These are phyloP conservation scores for Alternaria gansuensis DNA, from an alignment of 2,329 filamentous ascomycete species.

Conservation along the genomic window DNA sequence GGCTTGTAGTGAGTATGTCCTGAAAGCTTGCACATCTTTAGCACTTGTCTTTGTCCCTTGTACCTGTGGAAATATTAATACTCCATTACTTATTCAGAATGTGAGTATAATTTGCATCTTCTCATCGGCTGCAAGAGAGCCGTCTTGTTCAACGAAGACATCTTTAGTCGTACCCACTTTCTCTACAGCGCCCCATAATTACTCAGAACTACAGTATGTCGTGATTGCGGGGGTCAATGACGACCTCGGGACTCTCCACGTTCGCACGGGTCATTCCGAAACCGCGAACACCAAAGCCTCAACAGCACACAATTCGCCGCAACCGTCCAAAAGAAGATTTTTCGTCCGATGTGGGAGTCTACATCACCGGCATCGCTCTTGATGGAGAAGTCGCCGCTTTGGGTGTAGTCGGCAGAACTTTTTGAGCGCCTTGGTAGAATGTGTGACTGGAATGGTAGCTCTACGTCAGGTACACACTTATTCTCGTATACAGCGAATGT, in stretches of 20 bases:
- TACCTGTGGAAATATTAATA: not conserved
- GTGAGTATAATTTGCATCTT: not conserved
- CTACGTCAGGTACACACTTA: not conserved
- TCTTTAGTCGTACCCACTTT: slow-evolving; percentile 17
- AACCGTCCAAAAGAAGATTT: slow-evolving; percentile 6
- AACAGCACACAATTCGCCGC: slow-evolving; percentile 2
- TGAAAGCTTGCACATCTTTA: not conserved
- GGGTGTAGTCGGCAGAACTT: slow-evolving; percentile 1
- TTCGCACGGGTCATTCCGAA: slow-evolving; percentile 5
- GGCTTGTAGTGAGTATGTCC: not conserved
- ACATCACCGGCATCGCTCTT: slow-evolving; percentile 6
- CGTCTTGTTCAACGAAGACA: slow-evolving; percentile 2
- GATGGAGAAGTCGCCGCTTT: not conserved
- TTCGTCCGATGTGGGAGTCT: slow-evolving; percentile 4
- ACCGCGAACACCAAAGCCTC: slow-evolving; percentile 2
- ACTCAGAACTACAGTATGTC: slow-evolving; percentile 15
- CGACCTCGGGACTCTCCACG: slow-evolving; percentile 10
- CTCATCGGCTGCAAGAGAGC: slow-evolving; percentile 5
- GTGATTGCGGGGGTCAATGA: slow-evolving; percentile 25
- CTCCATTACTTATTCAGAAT: not conserved
- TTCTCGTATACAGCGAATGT: not conserved
- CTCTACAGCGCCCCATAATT: not conserved
- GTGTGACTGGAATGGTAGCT: slow-evolving; percentile 1
- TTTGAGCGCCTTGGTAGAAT: slow-evolving; percentile 2
- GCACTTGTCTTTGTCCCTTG: not conserved